phyloP scores from a whole-genome alignment of 2,329 filamentous ascomycete species.

The Dryadomyces quercivorus region DNA sequence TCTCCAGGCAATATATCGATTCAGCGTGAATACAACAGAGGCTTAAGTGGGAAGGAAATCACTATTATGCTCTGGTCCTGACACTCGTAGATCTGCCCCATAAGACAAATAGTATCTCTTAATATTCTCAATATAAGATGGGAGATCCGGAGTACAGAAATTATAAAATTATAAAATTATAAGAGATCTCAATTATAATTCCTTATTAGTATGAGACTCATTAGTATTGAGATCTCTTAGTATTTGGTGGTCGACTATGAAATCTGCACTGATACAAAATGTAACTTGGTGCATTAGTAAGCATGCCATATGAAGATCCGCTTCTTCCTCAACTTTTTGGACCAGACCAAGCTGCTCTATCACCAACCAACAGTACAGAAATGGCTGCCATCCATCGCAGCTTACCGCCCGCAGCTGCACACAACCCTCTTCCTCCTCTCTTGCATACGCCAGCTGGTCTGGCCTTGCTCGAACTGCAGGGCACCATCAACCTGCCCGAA shows the following conservation, averaged over 20 bases:
- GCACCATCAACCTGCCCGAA: constrained; percentile 56
- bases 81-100: no score
- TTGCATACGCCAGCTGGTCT: constrained; percentile 83
- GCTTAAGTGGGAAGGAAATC: no score
- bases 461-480: constrained; percentile 85
- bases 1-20: constrained; percentile 49
- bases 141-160: neutral
- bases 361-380: neutral
- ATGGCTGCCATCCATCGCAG: constrained; percentile 28
- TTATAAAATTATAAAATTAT: neutral
- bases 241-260: neutral
- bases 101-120: no score
- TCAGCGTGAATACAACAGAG: constrained; percentile 33
- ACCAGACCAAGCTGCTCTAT: neutral
- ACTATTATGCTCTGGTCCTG: no score
- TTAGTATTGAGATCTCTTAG: no score
- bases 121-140: no score
- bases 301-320: no score
- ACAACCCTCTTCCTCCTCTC: constrained; percentile 59
- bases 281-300: no score
- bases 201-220: no score
- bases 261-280: no score
- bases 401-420: constrained; percentile 9
- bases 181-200: no score
- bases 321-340: neutral